Conservation (phyloP, 257 asterid species). For the Voacanga thouarsii region DNA sequence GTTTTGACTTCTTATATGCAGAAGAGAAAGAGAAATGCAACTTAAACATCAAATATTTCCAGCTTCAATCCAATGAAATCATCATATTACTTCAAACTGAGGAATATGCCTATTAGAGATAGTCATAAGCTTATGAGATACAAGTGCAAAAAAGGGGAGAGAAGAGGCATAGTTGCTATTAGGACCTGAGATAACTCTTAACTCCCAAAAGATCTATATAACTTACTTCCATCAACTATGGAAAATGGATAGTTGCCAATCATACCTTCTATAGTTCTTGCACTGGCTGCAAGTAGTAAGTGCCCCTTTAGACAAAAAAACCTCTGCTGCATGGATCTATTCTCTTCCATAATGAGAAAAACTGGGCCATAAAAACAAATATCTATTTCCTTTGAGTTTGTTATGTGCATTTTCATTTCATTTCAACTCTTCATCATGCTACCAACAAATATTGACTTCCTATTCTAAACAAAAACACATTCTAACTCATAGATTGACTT, state of each 20-base stretch:
- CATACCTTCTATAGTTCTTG: background rate
- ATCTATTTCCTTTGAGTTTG: background rate
- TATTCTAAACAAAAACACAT: background rate
- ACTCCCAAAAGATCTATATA: background rate
- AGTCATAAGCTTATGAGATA: background rate
- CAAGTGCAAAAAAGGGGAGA: background rate
- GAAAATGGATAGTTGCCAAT: background rate
- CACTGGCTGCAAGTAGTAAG: background rate
- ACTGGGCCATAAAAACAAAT: background rate
- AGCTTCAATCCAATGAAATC: background rate
- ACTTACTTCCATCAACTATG: background rate
- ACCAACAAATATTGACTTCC: background rate
- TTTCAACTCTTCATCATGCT: background rate
- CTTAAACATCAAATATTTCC: background rate
- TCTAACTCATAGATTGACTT: background rate
- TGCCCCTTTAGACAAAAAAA: background rate
- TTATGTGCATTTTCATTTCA: background rate
- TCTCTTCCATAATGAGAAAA: background rate
- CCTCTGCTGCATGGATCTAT: background rate
- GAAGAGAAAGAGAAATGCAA: background rate
- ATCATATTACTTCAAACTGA: background rate
- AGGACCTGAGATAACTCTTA: background rate
- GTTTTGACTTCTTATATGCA: background rate
- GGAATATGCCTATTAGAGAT: background rate
- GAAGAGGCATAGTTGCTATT: background rate